Base-by-base conservation (phyloP, 2,329 filamentous ascomycete species). In the Cephalotrichum gorgonifer region DNA sequence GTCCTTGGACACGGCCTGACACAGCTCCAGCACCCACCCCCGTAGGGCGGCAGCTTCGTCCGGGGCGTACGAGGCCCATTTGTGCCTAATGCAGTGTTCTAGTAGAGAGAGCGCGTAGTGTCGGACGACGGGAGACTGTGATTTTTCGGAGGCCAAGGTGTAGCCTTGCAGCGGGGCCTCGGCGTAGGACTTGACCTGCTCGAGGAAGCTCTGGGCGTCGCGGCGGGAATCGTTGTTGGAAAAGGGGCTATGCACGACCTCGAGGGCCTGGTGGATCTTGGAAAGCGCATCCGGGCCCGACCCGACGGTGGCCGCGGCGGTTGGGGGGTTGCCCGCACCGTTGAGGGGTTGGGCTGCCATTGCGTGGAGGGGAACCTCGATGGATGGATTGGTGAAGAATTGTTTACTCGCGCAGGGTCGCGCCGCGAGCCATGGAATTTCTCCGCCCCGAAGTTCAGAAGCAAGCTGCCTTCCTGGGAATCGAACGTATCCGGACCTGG, bases 61-160 rank as follows among this genome's bases (percentile, higher is more conserved):
- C 26, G 74, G 66, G 20, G 75, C 78, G 60, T 90, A 89, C 44
- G 84, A 79, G 31, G 82, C 77, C 80, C 89, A 95, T 57, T 80
- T 82, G 66, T 95, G 90, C 56, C 84, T 86, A 62, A 97, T 85
- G 43, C 88, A 83, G 66, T 94, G 85, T 60, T 96, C 91, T 55
- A 98, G 79, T 50, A 98, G 76, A 26, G 90, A 94, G 28, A 98
- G 77, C 50, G 90, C 93, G 64, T 94, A 98, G 68, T 97, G 90
- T 57, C 93, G 85, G 50, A 97, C 86, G 49, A 93, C 78, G 38
- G 88, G 80, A 48, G 86, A 78, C 62, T 94, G 88, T 33, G 76
- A 72, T 59, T 74, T 77, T 64, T 93, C 83, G 55, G 79, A 80
- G 42, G 90, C 90, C 52, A 98, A 78, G 23, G 78, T 77, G 67